Evolutionary conservation across 306 rosid genomes (phyloP), one percentile per base, ranked within the genome.

Genomic region (Vicia sativa): DNA sequence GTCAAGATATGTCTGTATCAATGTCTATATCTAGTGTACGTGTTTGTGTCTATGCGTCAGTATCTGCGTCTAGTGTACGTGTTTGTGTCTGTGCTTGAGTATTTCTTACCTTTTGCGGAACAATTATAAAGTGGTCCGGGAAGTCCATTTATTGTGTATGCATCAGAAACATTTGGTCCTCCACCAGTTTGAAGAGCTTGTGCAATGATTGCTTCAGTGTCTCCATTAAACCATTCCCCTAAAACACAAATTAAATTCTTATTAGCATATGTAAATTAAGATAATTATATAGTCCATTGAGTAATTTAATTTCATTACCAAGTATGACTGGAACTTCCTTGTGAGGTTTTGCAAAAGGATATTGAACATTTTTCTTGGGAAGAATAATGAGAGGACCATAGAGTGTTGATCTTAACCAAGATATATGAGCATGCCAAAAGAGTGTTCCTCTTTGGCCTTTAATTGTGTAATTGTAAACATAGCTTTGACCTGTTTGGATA

Each of bases 171-270:
- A 71, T 88, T 88, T 54, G 91, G 89, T 7, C 89, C 89, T 14
- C 89, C 89, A 16, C 89, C 91, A 4, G 84, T 81, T 75, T 79
- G 79, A 41, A 81, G 3, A 1, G 95, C 89, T 46, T 85, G 84
- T 48, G 52, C 48, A 25, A 85, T 83, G 52, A 85, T 76, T 67
- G 84, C 86, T 73, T 88, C 89, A 42, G 91, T 31, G 66, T 85
- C 86, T 13, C 66, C 72, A 75, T 81, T 85, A 82, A 83, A 85
- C 95, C 95, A 88, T 78, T 88, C 95, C 28, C 95, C 91, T 88
- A 75, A 58, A 73, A 58, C 0, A 1, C 37, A 10, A 60, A 60
- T 16, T 10, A 60, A 60, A 4, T 11, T 9, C 0, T 10, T 16
- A 37, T 60, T 16, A 60, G 6, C 9, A 16, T 60, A 35, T 5